phyloP scores from a whole-genome alignment of 805 yeast genomes.

The Myxozyma vanderwaltii region DNA sequence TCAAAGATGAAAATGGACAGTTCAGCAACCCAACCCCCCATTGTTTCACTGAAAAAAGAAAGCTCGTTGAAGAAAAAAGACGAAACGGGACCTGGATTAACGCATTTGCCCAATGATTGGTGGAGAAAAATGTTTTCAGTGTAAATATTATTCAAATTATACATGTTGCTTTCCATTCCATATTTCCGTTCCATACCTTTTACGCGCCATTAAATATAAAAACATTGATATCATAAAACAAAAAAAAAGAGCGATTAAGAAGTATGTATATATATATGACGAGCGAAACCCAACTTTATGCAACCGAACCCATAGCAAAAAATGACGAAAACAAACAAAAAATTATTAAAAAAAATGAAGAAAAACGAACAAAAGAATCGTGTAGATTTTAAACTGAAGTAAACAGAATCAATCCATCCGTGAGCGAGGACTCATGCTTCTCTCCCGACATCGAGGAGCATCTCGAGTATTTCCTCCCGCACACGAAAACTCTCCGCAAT shows the following conservation, averaged over 20 bases:
- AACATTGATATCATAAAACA: neutral
- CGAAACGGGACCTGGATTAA: conserved; percentile 17
- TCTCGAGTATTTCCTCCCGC: neutral
- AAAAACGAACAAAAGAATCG: no score
- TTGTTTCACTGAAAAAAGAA: neutral
- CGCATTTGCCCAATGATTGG: conserved; percentile 20
- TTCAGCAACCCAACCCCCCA: neutral
- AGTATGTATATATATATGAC: neutral
- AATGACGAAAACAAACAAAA: no score
- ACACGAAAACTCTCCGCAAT: conserved; percentile 10
- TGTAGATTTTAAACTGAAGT: no score
- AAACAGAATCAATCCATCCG: neutral
- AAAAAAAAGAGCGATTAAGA: neutral
- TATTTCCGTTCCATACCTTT: no score
- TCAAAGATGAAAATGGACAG: neutral
- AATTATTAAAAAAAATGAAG: no score
- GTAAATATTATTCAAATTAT: neutral
- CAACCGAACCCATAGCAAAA: conserved; percentile 2
- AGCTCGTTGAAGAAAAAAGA: neutral
- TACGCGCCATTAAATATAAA: no score
- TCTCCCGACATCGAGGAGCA: conserved; percentile 8
- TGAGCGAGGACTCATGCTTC: conserved; percentile 16
- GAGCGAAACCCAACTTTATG: neutral
- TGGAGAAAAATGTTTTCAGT: conserved; percentile 30
- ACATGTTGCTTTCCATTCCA: no score